Evolutionary conservation across 768 basidiomycete genomes (phyloP), one percentile per base, ranked within the genome.

Genomic region (Boletus patriciae): DNA sequence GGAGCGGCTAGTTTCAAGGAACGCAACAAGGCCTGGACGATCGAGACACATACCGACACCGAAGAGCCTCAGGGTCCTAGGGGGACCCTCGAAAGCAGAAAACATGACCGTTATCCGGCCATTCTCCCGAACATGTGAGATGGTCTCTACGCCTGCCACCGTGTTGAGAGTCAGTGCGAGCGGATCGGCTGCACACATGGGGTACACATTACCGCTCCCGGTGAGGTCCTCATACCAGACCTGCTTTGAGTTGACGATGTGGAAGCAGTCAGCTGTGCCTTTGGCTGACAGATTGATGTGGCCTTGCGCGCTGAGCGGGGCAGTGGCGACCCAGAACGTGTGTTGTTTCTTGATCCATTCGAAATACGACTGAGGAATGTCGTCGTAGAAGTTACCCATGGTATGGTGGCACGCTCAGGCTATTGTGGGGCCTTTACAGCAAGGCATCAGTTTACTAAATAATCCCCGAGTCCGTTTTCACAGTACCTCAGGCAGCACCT

Each of bases 191-290:
- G 16, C 12, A 23, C 4, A 23, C 4, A 52, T 3, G 31, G 46
- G n/a, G 16, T 27, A 44, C 21, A 18, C 69, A 73, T 40, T 60
- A 84, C 87, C 87, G 58, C 84, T 84, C 8, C 88, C 88, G 7
- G 81, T 79, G 33, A 88, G 73, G 66, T 90, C 87, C 60, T 89
- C 84, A 62, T 90, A 90, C 86, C 86, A 90, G 8, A 86, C 85
- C 52, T 71, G 75, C 48, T 74, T 79, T 9, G 78, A 69, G 57
- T 83, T 74, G 21, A 80, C 76, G 46, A 88, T 66, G 59, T 84
- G 85, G 66, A 90, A 87, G 9, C 81, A 82, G 31, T 83, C 82
- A 52, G 78, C 74, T n/a, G 83, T 76, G 25, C 85, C 84, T 66
- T 90, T 88, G 2, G 88, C 86, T 1, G 86, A 88, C 2, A 90